A percentile compares a stretch with the other conserved stretches of the same genome.
phyloP scores from a whole-genome alignment of 495 filamentous ascomycete genomes.

The Aspergillus heteromorphus region DNA sequence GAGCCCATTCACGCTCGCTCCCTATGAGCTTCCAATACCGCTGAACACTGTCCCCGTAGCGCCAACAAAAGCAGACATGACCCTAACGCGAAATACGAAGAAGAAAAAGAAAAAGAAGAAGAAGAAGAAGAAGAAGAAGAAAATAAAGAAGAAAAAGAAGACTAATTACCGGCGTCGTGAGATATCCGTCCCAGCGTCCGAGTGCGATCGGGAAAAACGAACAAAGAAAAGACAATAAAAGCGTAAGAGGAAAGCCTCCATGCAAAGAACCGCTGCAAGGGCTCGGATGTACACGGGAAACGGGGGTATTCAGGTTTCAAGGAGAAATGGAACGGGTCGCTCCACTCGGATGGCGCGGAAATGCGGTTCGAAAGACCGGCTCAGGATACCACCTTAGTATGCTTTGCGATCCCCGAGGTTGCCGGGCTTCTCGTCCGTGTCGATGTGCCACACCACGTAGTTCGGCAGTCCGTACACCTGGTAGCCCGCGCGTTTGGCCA shows the following conservation, averaged over 20 bases:
- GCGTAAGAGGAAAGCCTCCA: slow-evolving; percentile 9
- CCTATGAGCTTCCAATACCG: slow-evolving; percentile 37
- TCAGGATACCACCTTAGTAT: slow-evolving; percentile 24
- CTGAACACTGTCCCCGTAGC: slow-evolving; percentile 37
- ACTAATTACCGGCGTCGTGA: slow-evolving; percentile 41
- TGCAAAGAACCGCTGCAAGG: slow-evolving; percentile 9
- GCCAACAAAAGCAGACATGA: slow-evolving; percentile 36
- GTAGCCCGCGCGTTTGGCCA: slow-evolving; percentile 97
- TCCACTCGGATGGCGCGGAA: slow-evolving; percentile 11
- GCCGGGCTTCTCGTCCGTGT: slow-evolving; percentile 94
- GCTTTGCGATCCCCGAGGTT: slow-evolving; percentile 52
- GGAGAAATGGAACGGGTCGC: slow-evolving; percentile 13
- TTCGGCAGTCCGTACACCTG: slow-evolving; percentile 89
- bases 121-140: too few relatives aligned
- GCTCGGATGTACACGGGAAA: slow-evolving; percentile 14
- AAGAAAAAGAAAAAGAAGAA: slow-evolving; percentile 8
- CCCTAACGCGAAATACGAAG: slow-evolving; percentile 33
- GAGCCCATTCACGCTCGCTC: slow-evolving; percentile 13
- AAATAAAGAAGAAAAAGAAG: too few relatives aligned
- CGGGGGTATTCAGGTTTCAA: slow-evolving; percentile 16
- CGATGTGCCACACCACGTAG: slow-evolving; percentile 98
- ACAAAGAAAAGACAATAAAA: slow-evolving; percentile 9
- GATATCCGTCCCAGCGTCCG: slow-evolving; percentile 26
- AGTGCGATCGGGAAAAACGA: slow-evolving; percentile 1
- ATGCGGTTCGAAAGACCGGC: background rate